phyloP scores from a whole-genome alignment of 1,139 yeast genomes.

The Zygotorulaspora mrakii region DNA sequence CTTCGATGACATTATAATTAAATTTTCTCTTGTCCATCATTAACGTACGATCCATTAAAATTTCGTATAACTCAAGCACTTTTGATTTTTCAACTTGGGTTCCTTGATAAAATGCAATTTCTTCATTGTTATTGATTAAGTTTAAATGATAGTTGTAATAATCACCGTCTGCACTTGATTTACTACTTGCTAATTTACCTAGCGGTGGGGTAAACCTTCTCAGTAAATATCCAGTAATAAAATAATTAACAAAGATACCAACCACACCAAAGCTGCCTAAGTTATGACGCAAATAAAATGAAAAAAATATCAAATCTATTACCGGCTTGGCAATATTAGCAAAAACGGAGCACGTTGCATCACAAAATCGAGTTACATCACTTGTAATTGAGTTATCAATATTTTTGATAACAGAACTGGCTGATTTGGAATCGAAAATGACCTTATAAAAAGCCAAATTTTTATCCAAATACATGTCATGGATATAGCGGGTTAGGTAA shows the following conservation, averaged over 20 bases:
- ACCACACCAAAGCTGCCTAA: slow-evolving; percentile 80
- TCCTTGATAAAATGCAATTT: slow-evolving; percentile 92
- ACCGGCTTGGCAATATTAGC: slow-evolving; percentile 90
- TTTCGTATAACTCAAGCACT: slow-evolving; percentile 55
- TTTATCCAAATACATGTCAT: slow-evolving; percentile 81
- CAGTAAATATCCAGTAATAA: slow-evolving; percentile 71
- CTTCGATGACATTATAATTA: slow-evolving; percentile 73
- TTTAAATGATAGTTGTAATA: slow-evolving; percentile 85
- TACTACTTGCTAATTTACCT: slow-evolving; percentile 70
- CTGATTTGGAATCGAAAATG: slow-evolving; percentile 44
- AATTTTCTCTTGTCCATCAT: slow-evolving; percentile 45
- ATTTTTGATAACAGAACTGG: slow-evolving; percentile 43
- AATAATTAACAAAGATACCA: slow-evolving; percentile 79
- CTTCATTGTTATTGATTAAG: slow-evolving; percentile 85
- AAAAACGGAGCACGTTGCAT: slow-evolving; percentile 76
- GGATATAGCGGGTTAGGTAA: slow-evolving; percentile 77
- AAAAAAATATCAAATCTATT: slow-evolving; percentile 81
- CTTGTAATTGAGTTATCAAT: slow-evolving; percentile 76
- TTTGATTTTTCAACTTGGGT: slow-evolving; percentile 74
- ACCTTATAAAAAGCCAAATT: slow-evolving; percentile 79
- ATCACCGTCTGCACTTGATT: slow-evolving; percentile 81
- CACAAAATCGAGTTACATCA: slow-evolving; percentile 79
- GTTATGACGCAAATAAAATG: slow-evolving; percentile 77
- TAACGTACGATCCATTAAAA: slow-evolving; percentile 51
- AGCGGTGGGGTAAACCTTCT: slow-evolving; percentile 78